Conservation (phyloP, 2,329 filamentous ascomycete genomes). For the Magnaporthales sp. region DNA sequence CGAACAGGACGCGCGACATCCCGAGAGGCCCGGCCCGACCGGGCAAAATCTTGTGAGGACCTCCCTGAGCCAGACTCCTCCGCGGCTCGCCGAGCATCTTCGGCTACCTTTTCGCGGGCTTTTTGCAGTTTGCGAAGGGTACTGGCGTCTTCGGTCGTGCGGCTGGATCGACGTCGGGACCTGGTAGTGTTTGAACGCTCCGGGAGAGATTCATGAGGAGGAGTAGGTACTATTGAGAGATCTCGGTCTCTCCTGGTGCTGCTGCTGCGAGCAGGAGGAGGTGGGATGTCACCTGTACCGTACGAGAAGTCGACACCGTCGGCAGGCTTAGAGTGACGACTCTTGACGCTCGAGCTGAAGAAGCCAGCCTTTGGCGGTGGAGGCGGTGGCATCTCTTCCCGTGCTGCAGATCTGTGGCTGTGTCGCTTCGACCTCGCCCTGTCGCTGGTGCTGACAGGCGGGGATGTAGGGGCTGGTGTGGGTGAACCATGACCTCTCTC, state of each 20-base stretch:
- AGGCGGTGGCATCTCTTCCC: constrained; percentile 6
- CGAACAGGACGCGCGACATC: neutral
- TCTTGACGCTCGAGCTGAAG: constrained; percentile 11
- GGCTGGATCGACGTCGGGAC: constrained; percentile 12
- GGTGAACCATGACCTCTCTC: neutral
- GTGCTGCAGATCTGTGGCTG: neutral
- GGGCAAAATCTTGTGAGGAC: neutral
- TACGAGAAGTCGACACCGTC: constrained; percentile 4
- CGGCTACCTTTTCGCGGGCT: constrained; percentile 3
- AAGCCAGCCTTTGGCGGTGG: constrained; percentile 15
- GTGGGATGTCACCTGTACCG: neutral
- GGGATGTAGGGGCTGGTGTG: constrained; percentile 3
- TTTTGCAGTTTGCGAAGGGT: neutral
- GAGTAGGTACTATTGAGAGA: neutral
- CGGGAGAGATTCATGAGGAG: constrained; percentile 8
- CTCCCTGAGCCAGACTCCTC: neutral
- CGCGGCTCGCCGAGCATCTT: constrained; percentile 3
- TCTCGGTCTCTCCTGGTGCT: constrained; percentile 6
- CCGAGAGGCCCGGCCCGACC: neutral
- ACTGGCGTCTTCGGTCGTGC: constrained; percentile 11
- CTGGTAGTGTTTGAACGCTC: constrained; percentile 14
- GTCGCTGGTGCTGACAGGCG: neutral
- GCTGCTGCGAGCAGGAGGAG: constrained; percentile 4
- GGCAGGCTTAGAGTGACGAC: neutral
- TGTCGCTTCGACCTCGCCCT: neutral